A percentile compares a stretch with the other conserved stretches of the same genome.
Evolutionary conservation across 306 rosid species (phyloP).

Genomic region (Hippophae tibetana): DNA sequence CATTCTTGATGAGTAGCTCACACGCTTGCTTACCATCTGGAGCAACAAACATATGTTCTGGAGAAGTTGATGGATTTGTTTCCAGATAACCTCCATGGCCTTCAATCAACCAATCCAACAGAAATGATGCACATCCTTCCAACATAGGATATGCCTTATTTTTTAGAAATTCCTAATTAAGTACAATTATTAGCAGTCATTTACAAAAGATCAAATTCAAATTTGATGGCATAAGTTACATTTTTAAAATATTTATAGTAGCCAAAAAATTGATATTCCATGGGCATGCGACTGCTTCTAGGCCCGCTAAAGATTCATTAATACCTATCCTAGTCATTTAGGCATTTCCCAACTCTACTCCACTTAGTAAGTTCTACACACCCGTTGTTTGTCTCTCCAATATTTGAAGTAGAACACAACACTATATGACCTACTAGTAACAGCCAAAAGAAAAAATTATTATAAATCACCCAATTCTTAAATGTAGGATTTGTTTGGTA

Average conservation of each 20-base stretch:
- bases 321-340: too few relatives aligned
- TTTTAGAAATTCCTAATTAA: constrained; percentile 60
- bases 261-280: background rate
- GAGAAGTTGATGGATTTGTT: constrained; percentile 95
- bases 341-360: too few relatives aligned
- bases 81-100: constrained; percentile 63
- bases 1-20: constrained; percentile 90
- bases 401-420: too few relatives aligned
- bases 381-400: too few relatives aligned
- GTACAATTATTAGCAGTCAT: constrained; percentile 21
- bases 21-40: constrained; percentile 76
- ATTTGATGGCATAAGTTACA: background rate
- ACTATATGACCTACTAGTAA: too few relatives aligned
- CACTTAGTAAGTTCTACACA: too few relatives aligned
- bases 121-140: constrained; percentile 75
- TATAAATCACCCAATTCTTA: too few relatives aligned
- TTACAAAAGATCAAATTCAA: background rate
- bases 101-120: constrained; percentile 89
- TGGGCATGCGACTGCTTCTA: background rate
- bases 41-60: constrained; percentile 81
- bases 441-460: too few relatives aligned
- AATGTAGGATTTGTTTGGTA: too few relatives aligned
- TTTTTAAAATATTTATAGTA: background rate
- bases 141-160: constrained; percentile 77
- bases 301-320: background rate